Base-by-base conservation (phyloP, 2,329 filamentous ascomycete species). In the Paecilomyces fulvus region DNA sequence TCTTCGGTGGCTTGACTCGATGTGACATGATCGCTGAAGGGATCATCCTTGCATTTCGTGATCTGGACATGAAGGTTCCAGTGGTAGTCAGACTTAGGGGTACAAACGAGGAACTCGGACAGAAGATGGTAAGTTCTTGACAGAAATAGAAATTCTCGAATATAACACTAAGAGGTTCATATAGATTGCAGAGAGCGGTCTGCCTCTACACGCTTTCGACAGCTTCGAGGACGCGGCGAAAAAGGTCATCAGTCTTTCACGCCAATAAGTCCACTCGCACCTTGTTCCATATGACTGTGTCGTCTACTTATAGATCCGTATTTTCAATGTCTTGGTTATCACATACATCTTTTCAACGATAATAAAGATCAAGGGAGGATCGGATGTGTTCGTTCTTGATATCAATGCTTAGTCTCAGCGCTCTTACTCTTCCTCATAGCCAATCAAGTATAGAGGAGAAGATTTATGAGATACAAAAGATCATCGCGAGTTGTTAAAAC, bases 1-100 rank as follows among this genome's bases (percentile, higher is more conserved):
- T 88, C 61, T 89, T 87, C 61, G 85, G 83, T 8, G 84, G 85
- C 0, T 66, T 90, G 63, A 90, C 86, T 6, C 79, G 86, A 57
- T 88, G 88, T 33, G 88, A 90, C 62, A 91, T 92, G 88, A 92
- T 92, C 69, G 89, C 89, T 0, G 79, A 84, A 56, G 88, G 88
- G 0, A 81, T 92, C 52, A 77, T 92, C 25, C 65, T 89, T 62
- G 88, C 88, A 1, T 90, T 91, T 66, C 78, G 80, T 59, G 85
- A 91, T 65, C 69, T 90, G 55, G 75, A 82, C 8, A 80, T 87
- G 64, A 73, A 70, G n/a, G 78, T 88, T 1, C 88, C 88, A 0
- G 86, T 92, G 0, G 87, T 92, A n/a, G 88, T 92, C 30, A 79
- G 89, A 61, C 79, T 92, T 60, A 78, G 87, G 59, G 88, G 89